Base-by-base conservation (phyloP, 305 asterid species). In the Galium porrigens region DNA sequence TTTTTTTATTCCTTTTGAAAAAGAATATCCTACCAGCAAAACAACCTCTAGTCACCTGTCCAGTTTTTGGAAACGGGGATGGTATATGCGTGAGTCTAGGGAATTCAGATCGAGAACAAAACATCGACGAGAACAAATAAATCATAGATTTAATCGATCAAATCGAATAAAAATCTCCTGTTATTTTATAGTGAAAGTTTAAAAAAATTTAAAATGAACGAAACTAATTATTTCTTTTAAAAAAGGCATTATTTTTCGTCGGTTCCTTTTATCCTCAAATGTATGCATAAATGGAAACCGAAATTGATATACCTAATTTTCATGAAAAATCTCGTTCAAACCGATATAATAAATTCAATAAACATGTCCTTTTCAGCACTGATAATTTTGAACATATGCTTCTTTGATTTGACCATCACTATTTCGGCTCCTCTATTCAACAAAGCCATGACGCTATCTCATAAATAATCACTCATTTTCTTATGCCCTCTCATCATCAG, bases 401-500 rank as follows among this genome's bases (percentile, higher is more conserved):
- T 58, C 48, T 51, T 48, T 8, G 44, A 14, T 49, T 64, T 64
- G 60, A 64, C 68, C 60, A 54, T 12, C 14, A 58, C 25, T 58
- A 27, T 27, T 55, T 17, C 15, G 58, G 58, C 27, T 9, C 1
- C 11, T 32, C 67, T n/a, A 64, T 27, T 44, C 10, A 48, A 15
- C 17, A 18, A 25, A 49, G 0, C 33, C 48, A 14, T 44, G 55
- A 8, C 67, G 57, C 51, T 29, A 5, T 44, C 27, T 3, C 2
- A 44, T 30, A 4, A 44, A 63, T 0, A 6, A 27, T 6, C 56
- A 44, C 17, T 15, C 57, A 14, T 29, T 63, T 63, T 27, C 41
- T 27, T 42, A 20, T 5, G 5, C 27, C 22, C 17, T 58, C 29
- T 3, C 61, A 27, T 54, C 42, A 12, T 29, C 49, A 12, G n/a